Base-by-base conservation (phyloP, 306 rosid genomes). In the Vigna radiata region DNA sequence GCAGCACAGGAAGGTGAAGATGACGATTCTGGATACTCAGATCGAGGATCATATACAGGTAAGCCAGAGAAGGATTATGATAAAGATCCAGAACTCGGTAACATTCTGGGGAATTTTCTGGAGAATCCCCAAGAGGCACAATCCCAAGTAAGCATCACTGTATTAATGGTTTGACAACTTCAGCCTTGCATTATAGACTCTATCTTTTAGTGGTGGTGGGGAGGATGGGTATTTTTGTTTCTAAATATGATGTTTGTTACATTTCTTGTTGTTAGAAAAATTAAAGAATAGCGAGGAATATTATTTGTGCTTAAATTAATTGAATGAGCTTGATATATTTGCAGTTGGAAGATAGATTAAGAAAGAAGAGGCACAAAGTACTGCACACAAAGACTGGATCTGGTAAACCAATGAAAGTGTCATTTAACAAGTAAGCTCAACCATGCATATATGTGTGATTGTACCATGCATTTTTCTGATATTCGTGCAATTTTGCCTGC, bases 371-470 rank as follows among this genome's bases (percentile, higher is more conserved):
- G 90, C 88, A 83, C 79, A 90, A 88, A 80, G 88, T 94, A 73
- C 80, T 94, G 83, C 98, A 94, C 62, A 62, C 96, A 54, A 94
- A 94, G 83, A 89, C 93, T 27, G 98, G 98, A 67, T 90, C 98
- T 48, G 89, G 82, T 46, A 50, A 67, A 70, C 91, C 95, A 43
- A 81, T 91, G 89, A 89, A 82, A 73, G 96, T 94, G 49, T 80
- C 85, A 54, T 87, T 91, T 89, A 89, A 90, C 81, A 87, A 90
- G 98, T 94, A 84, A 81, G 93, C 77, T 81, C 33, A 68, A 83
- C 36, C 13, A 39, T 59, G 37, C 46, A 67, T 68, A 23, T 69
- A 10, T 23, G 0, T 50, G 53, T 64, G 8, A 61, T 43, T 75
- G 31, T 44, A 33, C 52, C 64, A 27, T 79, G 29, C 25, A 19